phyloP scores from a whole-genome alignment of 31 red algal species.

The Odonthalia washingtoniensis region DNA sequence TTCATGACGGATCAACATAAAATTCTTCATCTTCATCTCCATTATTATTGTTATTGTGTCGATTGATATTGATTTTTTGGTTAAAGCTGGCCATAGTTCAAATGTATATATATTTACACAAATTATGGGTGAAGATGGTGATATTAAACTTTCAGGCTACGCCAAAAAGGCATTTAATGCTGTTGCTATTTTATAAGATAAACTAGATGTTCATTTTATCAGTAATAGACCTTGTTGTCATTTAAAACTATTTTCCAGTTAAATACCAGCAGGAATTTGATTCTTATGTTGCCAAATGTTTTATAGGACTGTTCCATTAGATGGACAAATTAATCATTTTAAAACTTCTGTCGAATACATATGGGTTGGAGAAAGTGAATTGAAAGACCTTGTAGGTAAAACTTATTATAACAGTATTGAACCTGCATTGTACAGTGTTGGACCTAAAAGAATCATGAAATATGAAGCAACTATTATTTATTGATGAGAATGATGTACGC shows the following conservation, averaged over 20 bases:
- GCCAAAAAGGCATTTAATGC: slow-evolving; percentile 57
- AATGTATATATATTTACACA: slow-evolving; percentile 69
- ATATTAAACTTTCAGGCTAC: slow-evolving; percentile 38
- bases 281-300: slow-evolving; percentile 83
- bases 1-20: no score
- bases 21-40: no score
- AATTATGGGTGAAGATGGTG: slow-evolving; percentile 36
- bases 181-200: slow-evolving; percentile 19
- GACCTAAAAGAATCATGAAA: not conserved
- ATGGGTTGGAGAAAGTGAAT: slow-evolving; percentile 56
- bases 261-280: slow-evolving; percentile 70
- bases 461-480: no score
- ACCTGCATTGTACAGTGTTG: slow-evolving; percentile 45
- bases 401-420: slow-evolving; percentile 41
- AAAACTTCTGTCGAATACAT: slow-evolving; percentile 42
- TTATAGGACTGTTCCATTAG: slow-evolving; percentile 64
- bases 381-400: slow-evolving; percentile 8
- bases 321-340: slow-evolving; percentile 21
- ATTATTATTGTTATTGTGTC: no score
- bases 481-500: no score
- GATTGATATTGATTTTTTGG: slow-evolving; percentile 83
- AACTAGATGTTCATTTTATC: slow-evolving; percentile 57
- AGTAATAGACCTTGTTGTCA: slow-evolving; percentile 60
- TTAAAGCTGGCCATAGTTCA: slow-evolving; percentile 31
- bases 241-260: slow-evolving; percentile 63